Percentiles rank a stretch among this genome's conserved stretches.
These are phyloP conservation scores for Hansenula lynferdii DNA, from an alignment of 1,139 yeast species.

Conservation along the genomic window DNA sequence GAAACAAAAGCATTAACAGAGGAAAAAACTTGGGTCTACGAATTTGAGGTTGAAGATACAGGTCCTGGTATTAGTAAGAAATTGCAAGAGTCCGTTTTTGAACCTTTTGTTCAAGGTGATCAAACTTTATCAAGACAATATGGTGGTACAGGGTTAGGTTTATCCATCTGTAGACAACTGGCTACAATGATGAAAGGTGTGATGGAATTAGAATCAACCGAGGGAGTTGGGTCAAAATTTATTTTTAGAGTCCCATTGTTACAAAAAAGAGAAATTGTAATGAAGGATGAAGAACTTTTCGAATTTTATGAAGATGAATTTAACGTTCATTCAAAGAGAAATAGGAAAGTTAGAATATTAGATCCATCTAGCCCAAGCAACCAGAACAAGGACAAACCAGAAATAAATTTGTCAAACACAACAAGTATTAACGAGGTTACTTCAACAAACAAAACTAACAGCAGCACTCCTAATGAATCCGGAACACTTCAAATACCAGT, in stretches of 20 bases:
- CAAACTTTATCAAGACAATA: conserved; percentile 87
- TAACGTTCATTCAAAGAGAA: conserved; percentile 34
- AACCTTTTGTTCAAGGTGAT: conserved; percentile 96
- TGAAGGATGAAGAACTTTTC: conserved; percentile 24
- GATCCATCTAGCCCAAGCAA: too few relatives aligned
- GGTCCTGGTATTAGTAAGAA: conserved; percentile 90
- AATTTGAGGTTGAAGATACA: conserved; percentile 77
- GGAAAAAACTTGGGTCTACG: conserved; percentile 55
- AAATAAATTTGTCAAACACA: neutral
- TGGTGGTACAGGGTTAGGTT: conserved; percentile 95
- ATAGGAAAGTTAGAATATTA: conserved; percentile 36
- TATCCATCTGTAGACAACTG: conserved; percentile 87
- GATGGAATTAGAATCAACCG: conserved; percentile 58
- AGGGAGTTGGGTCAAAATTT: conserved; percentile 79
- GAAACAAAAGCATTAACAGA: conserved; percentile 26
- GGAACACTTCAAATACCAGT: neutral
- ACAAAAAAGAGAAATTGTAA: conserved; percentile 57
- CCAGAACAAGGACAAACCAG: conserved; percentile 7
- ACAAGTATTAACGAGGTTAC: neutral
- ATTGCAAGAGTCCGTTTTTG: conserved; percentile 80
- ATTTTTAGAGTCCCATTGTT: conserved; percentile 74
- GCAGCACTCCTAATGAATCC: neutral
- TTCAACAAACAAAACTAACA: too few relatives aligned
- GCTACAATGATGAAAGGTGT: conserved; percentile 89
- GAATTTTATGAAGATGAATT: conserved; percentile 41